phyloP scores from a whole-genome alignment of 495 filamentous ascomycete genomes.

The Xanthoparmelia taractica region DNA sequence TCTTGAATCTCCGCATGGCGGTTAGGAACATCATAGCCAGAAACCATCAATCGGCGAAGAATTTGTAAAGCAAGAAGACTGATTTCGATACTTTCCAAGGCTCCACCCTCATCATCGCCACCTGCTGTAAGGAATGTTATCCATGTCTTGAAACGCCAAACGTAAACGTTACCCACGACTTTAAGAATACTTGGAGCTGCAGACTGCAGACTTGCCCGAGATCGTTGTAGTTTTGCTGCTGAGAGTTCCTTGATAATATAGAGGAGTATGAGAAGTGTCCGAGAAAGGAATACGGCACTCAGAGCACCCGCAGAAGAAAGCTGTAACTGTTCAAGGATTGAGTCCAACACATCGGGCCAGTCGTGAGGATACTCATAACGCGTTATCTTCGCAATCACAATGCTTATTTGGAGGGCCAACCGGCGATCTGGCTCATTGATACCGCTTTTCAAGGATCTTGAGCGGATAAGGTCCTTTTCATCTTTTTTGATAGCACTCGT shows the following conservation, averaged over 20 bases:
- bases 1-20: conserved; percentile 62
- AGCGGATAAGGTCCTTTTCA: conserved; percentile 68
- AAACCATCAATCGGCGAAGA: conserved; percentile 67
- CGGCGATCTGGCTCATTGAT: conserved; percentile 63
- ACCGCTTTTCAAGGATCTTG: conserved; percentile 60
- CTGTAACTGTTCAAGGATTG: conserved; percentile 1
- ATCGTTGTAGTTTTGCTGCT: conserved; percentile 63
- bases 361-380: conserved; percentile 81
- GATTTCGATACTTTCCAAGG: conserved; percentile 58
- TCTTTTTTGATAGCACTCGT: conserved; percentile 61
- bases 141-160: conserved; percentile 67
- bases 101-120: conserved; percentile 48
- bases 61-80: conserved; percentile 72
- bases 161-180: conserved; percentile 67
- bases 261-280: conserved; percentile 68
- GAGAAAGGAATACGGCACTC: conserved; percentile 26
- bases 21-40: conserved; percentile 78
- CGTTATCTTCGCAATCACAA: conserved; percentile 79
- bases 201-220: conserved; percentile 62
- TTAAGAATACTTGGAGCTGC: conserved; percentile 74
- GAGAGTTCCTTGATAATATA: conserved; percentile 85
- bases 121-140: conserved; percentile 48
- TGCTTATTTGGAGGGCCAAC: conserved; percentile 76
- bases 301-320: background rate
- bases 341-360: conserved; percentile 43